Percentiles rank a stretch among this genome's conserved stretches.
These are phyloP conservation scores for Sordariomycetes sp. DNA, from an alignment of 2,329 filamentous ascomycete species.

Conservation along the genomic window DNA sequence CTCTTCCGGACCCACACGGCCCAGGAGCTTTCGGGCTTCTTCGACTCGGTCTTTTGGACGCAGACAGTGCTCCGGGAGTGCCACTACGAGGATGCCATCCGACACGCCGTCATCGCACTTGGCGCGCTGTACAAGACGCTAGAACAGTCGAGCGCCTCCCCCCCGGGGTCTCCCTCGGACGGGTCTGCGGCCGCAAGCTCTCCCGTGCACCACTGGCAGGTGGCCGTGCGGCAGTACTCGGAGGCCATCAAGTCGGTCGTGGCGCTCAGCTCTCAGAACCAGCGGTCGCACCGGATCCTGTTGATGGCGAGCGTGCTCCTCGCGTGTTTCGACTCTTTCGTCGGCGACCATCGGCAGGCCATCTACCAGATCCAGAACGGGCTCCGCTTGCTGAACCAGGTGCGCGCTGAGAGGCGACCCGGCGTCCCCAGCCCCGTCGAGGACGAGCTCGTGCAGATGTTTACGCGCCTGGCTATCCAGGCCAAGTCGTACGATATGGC, in stretches of 20 bases:
- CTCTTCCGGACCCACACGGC: constrained; percentile 49
- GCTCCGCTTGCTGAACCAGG: constrained; percentile 36
- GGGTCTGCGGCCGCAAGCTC: constrained; percentile 16
- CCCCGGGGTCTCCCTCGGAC: constrained; percentile 29
- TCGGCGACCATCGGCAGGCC: constrained; percentile 48
- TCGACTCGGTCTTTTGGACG: constrained; percentile 53
- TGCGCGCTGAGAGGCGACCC: constrained; percentile 28
- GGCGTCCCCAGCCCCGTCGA: constrained; percentile 29
- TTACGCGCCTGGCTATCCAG: constrained; percentile 49
- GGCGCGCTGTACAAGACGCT: constrained; percentile 55
- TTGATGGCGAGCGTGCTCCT: constrained; percentile 54
- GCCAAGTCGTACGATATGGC: constrained; percentile 58
- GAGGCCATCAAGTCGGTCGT: constrained; percentile 39
- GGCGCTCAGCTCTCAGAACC: constrained; percentile 25
- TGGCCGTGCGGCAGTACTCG: constrained; percentile 46
- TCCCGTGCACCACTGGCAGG: constrained; percentile 39
- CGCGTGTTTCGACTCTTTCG: constrained; percentile 56
- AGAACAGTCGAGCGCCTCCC: constrained; percentile 40
- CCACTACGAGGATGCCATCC: constrained; percentile 45
- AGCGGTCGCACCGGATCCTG: constrained; percentile 33
- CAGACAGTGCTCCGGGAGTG: constrained; percentile 49
- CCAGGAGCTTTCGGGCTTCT: constrained; percentile 51
- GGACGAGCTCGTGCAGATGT: constrained; percentile 48
- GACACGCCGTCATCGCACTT: constrained; percentile 52
- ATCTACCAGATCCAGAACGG: constrained; percentile 49